These are phyloP conservation scores for Rutstroemia sp. DNA, from an alignment of 2,329 filamentous ascomycete genomes.

Conservation along the genomic window DNA sequence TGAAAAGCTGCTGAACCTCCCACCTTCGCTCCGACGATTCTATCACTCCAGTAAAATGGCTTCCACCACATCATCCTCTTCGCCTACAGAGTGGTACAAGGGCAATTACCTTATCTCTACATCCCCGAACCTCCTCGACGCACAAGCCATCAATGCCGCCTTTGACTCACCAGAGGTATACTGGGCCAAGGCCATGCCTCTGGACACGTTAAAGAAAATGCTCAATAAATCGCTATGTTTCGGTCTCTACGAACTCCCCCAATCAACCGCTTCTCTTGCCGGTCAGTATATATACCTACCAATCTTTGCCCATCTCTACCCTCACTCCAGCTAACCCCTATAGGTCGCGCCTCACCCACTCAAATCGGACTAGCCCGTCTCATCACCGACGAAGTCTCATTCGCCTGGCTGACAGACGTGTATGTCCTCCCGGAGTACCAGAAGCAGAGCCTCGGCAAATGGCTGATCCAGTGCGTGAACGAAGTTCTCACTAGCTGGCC, in stretches of 20 bases:
- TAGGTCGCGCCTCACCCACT: constrained; percentile 21
- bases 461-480: constrained; percentile 54
- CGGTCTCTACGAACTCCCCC: constrained; percentile 42
- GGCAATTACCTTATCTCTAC: constrained; percentile 55
- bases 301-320: not conserved
- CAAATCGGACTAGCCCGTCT: constrained; percentile 53
- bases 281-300: constrained; percentile 18
- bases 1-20: too few relatives aligned
- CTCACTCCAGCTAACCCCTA: not conserved
- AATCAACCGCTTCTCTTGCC: constrained; percentile 29
- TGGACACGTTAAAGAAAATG: constrained; percentile 41
- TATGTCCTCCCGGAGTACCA: constrained; percentile 55
- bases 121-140: constrained; percentile 47
- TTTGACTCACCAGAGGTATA: constrained; percentile 51
- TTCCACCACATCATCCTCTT: not conserved
- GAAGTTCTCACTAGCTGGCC: constrained; percentile 50
- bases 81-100: constrained; percentile 37
- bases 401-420: constrained; percentile 64
- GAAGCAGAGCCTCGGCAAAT: constrained; percentile 54
- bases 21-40: too few relatives aligned
- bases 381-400: constrained; percentile 63
- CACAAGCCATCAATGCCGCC: constrained; percentile 45
- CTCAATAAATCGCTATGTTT: constrained; percentile 53
- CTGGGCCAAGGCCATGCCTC: constrained; percentile 49
- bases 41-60: too few relatives aligned